Conservation (phyloP, 306 rosid genomes). For the Inga laurina region DNA sequence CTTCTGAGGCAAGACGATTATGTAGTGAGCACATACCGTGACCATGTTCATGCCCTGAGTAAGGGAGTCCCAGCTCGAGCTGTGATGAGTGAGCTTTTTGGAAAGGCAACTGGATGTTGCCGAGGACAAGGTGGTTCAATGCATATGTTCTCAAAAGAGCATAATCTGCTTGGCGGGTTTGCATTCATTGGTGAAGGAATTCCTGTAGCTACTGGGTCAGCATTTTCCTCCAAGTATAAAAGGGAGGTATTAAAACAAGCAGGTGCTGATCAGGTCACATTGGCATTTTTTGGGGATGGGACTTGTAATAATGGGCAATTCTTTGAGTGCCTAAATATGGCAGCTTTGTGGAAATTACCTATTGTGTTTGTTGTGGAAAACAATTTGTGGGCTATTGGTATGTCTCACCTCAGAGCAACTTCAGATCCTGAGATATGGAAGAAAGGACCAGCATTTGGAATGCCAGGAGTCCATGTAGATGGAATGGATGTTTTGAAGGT, state of each 20-base stretch:
- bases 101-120: conserved; percentile 95
- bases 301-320: conserved; percentile 97
- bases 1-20: conserved; percentile 73
- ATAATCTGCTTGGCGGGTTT: conserved; percentile 88
- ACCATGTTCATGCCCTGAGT: conserved; percentile 96
- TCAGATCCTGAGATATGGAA: conserved; percentile 99
- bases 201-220: conserved; percentile 96
- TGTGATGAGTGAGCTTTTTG: conserved; percentile 99
- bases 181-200: conserved; percentile 99
- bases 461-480: conserved; percentile 98
- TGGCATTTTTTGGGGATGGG: conserved; percentile 96
- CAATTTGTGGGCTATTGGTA: conserved; percentile 99
- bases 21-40: conserved; percentile 93
- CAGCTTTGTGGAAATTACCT: conserved; percentile 96
- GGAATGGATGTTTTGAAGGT: conserved; percentile 99
- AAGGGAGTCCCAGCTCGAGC: conserved; percentile 92
- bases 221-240: conserved; percentile 79
- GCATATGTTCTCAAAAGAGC: conserved; percentile 98
- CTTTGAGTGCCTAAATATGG: conserved; percentile 98
- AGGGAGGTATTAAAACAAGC: conserved; percentile 82
- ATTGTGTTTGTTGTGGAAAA: conserved; percentile 97
- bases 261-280: conserved; percentile 70
- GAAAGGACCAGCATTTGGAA: conserved; percentile 98
- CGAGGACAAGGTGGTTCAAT: conserved; percentile 99
- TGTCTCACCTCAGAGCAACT: conserved; percentile 95